phyloP scores from a whole-genome alignment of 73 alveolate species.

The Diophrys sp. region DNA sequence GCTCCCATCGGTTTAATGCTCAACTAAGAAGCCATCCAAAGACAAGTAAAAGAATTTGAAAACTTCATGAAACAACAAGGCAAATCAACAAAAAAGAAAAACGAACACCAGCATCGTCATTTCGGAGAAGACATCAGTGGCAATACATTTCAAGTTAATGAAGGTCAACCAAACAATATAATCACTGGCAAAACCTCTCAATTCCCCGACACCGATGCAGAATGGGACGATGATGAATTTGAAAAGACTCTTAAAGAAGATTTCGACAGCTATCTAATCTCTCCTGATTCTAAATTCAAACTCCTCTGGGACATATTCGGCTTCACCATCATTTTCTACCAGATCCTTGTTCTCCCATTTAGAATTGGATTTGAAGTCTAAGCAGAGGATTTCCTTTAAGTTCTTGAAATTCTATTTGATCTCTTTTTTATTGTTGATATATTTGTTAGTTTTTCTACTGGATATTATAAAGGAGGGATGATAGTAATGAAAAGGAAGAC shows the following conservation, averaged over 20 bases:
- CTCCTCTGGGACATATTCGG: slow-evolving; percentile 54
- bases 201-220: too few species aligned
- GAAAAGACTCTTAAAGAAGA: too few species aligned
- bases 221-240: too few species aligned
- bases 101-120: too few species aligned
- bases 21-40: not conserved
- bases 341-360: slow-evolving; percentile 48
- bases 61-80: not conserved
- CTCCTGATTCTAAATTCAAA: slow-evolving; percentile 53
- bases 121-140: too few species aligned
- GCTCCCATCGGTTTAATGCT: not conserved
- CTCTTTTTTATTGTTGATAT: slow-evolving; percentile 41
- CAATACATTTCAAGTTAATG: too few species aligned
- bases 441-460: slow-evolving; percentile 54
- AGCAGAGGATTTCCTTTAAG: slow-evolving; percentile 19
- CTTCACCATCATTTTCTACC: slow-evolving; percentile 40
- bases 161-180: too few species aligned
- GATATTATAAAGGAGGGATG: slow-evolving; percentile 58
- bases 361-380: slow-evolving; percentile 54
- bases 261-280: too few species aligned
- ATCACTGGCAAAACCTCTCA: too few species aligned
- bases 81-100: not conserved
- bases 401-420: slow-evolving; percentile 41
- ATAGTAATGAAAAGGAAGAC: slow-evolving; percentile 58
- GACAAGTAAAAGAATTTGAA: not conserved